Evolutionary conservation across 2,329 filamentous ascomycete genomes (phyloP).

Genomic region (Diaporthe batatas): DNA sequence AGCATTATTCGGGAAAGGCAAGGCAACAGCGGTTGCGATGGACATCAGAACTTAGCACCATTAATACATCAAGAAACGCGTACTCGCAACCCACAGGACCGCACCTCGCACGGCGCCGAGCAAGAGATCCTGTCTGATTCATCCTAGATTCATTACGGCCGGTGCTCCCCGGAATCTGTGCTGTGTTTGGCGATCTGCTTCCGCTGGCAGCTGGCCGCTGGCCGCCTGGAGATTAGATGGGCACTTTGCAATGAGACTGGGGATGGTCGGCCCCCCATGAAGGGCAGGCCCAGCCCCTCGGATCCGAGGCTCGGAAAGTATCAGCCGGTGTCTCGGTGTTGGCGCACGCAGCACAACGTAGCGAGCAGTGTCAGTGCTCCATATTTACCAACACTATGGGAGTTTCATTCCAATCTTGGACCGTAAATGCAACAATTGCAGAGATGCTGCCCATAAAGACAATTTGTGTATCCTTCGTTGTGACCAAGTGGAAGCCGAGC

Average conservation of each 20-base stretch:
- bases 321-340: not conserved
- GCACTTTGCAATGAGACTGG: not conserved
- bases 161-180: not conserved
- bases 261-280: not conserved
- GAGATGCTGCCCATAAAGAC: not conserved
- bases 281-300: slow-evolving; percentile 14
- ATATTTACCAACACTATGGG: not conserved
- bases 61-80: slow-evolving; percentile 11
- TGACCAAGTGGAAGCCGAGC: slow-evolving; percentile 22
- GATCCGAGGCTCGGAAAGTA: not conserved
- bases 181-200: not conserved
- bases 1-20: not conserved
- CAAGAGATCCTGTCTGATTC: not conserved
- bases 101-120: not conserved
- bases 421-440: not conserved
- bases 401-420: not conserved
- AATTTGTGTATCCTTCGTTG: slow-evolving; percentile 2
- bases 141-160: no score
- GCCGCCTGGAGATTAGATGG: not conserved
- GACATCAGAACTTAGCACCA: not conserved
- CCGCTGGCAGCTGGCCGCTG: no score
- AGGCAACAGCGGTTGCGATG: slow-evolving; percentile 4
- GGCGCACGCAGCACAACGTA: not conserved
- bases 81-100: not conserved
- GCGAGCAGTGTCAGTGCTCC: not conserved